Conservation (phyloP, 352 stramenopile species). For the Phytophthora pistaciae region DNA sequence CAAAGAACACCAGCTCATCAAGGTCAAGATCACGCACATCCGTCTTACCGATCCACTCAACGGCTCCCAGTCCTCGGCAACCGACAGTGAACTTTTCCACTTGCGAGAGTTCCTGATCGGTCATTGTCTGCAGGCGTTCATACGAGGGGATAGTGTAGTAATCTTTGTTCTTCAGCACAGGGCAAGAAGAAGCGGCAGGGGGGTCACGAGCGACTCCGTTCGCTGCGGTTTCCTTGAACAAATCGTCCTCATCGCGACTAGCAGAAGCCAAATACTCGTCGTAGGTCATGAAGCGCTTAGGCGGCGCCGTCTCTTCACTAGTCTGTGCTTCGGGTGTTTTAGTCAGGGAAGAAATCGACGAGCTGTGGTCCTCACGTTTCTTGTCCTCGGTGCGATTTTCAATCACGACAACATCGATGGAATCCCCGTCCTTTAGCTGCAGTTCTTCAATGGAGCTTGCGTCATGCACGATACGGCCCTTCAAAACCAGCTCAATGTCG, state of each 20-base stretch:
- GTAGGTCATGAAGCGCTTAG: slow-evolving; percentile 84
- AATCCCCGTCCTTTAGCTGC: slow-evolving; percentile 69
- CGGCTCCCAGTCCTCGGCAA: slow-evolving; percentile 79
- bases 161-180: slow-evolving; percentile 74
- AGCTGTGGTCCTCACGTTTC: slow-evolving; percentile 32
- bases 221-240: slow-evolving; percentile 39
- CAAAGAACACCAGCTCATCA: slow-evolving; percentile 82
- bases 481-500: slow-evolving; percentile 72
- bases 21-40: slow-evolving; percentile 85
- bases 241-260: slow-evolving; percentile 60
- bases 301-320: slow-evolving; percentile 32
- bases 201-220: slow-evolving; percentile 1
- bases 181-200: slow-evolving; percentile 55
- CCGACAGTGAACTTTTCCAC: slow-evolving; percentile 85
- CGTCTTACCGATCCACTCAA: slow-evolving; percentile 84
- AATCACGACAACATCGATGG: slow-evolving; percentile 76
- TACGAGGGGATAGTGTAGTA: slow-evolving; percentile 86
- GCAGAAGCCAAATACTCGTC: slow-evolving; percentile 81
- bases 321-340: slow-evolving; percentile 42
- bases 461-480: slow-evolving; percentile 68
- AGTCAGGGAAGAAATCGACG: slow-evolving; percentile 31
- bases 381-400: slow-evolving; percentile 53
- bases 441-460: slow-evolving; percentile 53
- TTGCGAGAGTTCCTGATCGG: slow-evolving; percentile 66
- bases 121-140: slow-evolving; percentile 76